These are phyloP conservation scores for Lipomyces kockii DNA, from an alignment of 805 yeast genomes.

Conservation along the genomic window DNA sequence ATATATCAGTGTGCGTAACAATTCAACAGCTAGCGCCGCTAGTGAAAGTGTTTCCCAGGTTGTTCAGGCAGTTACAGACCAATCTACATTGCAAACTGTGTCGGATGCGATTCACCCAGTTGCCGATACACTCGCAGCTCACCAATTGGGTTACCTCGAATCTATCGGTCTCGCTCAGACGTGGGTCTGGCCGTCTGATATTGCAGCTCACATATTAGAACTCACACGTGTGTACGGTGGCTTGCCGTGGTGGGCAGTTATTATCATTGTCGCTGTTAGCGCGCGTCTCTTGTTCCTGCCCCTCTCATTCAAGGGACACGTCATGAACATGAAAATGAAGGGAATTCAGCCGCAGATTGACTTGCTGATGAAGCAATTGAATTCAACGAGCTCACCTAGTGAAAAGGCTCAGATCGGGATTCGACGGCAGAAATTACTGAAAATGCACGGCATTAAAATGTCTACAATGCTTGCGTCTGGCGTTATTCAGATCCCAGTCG, in stretches of 20 bases:
- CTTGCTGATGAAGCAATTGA: conserved; percentile 43
- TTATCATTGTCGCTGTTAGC: conserved; percentile 70
- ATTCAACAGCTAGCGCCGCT: neutral
- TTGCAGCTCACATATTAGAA: conserved; percentile 80
- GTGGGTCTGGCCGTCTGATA: conserved; percentile 84
- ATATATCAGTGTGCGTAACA: neutral
- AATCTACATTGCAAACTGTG: conserved; percentile 1
- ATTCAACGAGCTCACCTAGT: conserved; percentile 49
- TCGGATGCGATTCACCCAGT: neutral
- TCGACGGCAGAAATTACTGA: conserved; percentile 64
- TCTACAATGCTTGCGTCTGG: conserved; percentile 76
- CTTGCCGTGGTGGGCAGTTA: conserved; percentile 97
- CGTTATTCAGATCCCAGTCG: conserved; percentile 72
- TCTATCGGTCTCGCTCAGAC: conserved; percentile 86
- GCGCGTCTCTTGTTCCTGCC: conserved; percentile 77
- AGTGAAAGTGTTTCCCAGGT: neutral
- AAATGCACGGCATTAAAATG: conserved; percentile 72
- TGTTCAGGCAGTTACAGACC: neutral
- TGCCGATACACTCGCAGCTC: conserved; percentile 36
- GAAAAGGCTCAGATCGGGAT: conserved; percentile 55
- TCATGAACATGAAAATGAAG: conserved; percentile 76
- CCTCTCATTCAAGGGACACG: conserved; percentile 76
- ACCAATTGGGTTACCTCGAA: conserved; percentile 82
- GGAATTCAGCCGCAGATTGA: conserved; percentile 77
- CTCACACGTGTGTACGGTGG: conserved; percentile 82